A percentile compares a stretch with the other conserved stretches of the same genome.
These are phyloP conservation scores for Capsicum chinense DNA, from an alignment of 257 asterid species.

Conservation along the genomic window DNA sequence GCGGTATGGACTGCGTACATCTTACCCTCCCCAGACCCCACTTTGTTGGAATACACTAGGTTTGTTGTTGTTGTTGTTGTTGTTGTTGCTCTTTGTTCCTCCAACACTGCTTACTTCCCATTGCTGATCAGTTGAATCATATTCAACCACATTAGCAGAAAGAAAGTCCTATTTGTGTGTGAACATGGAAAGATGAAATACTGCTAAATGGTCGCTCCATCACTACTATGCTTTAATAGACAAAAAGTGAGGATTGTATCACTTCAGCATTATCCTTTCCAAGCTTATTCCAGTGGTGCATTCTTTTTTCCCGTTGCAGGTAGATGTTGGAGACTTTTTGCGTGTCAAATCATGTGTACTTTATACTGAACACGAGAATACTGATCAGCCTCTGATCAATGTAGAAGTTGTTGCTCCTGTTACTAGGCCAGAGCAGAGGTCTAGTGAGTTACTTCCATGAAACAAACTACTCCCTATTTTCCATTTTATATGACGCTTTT, in stretches of 20 bases:
- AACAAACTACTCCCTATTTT: slow-evolving; percentile 1
- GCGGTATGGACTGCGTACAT: too few species aligned
- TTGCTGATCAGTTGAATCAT: not conserved
- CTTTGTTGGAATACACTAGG: too few species aligned
- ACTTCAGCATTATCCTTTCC: not conserved
- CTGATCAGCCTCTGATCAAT: slow-evolving; percentile 74
- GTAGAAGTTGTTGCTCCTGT: slow-evolving; percentile 96
- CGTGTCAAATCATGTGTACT: slow-evolving; percentile 84
- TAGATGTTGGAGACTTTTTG: slow-evolving; percentile 96
- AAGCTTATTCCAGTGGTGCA: not conserved
- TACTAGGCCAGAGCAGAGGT: slow-evolving; percentile 87
- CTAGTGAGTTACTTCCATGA: slow-evolving; percentile 76
- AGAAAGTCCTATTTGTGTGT: not conserved
- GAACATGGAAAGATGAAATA: slow-evolving; percentile 14
- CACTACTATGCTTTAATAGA: not conserved
- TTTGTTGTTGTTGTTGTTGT: too few species aligned
- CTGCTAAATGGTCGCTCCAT: not conserved
- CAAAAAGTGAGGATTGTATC: slow-evolving; percentile 9
- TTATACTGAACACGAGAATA: slow-evolving; percentile 72
- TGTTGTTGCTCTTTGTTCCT: not conserved
- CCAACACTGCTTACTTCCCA: not conserved
- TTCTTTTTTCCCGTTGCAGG: slow-evolving; percentile 52
- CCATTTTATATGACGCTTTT: not conserved
- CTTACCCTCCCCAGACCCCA: too few species aligned
- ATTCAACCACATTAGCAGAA: not conserved